Evolutionary conservation across 352 stramenopile genomes (phyloP).

Genomic region (Phytophthora megakarya): DNA sequence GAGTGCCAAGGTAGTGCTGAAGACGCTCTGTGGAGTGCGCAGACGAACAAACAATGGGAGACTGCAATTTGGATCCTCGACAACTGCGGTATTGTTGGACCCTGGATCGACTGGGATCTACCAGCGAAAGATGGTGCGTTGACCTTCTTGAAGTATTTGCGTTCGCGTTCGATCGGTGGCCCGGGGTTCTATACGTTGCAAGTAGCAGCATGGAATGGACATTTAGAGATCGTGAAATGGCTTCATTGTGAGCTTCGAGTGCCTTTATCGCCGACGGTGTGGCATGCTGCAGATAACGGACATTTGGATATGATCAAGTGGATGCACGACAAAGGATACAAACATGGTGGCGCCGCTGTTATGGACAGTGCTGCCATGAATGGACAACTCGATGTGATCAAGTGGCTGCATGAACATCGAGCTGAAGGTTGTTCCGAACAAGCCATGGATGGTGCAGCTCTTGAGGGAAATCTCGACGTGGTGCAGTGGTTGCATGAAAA

Average conservation of each 20-base stretch:
- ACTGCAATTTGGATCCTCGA: conserved; percentile 29
- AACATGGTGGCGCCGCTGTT: conserved; percentile 34
- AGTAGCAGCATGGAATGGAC: conserved; percentile 51
- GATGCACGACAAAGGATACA: conserved; percentile 38
- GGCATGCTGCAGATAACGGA: conserved; percentile 32
- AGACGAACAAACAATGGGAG: conserved; percentile 31
- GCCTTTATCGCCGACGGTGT: conserved; percentile 29
- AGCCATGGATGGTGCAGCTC: conserved; percentile 40
- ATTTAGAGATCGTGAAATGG: conserved; percentile 39
- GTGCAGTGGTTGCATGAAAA: conserved; percentile 46
- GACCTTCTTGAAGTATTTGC: conserved; percentile 52
- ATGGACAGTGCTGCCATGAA: conserved; percentile 56
- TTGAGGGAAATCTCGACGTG: conserved; percentile 36
- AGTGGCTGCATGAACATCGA: conserved; percentile 38
- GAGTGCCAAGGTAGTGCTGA: conserved; percentile 22
- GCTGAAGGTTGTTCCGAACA: conserved; percentile 25
- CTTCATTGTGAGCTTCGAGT: conserved; percentile 37
- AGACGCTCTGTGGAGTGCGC: conserved; percentile 31
- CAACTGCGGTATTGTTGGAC: conserved; percentile 33
- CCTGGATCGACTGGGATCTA: conserved; percentile 47
- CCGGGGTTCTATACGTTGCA: conserved; percentile 61
- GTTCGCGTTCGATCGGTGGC: conserved; percentile 41
- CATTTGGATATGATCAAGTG: conserved; percentile 43
- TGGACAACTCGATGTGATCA: conserved; percentile 51
- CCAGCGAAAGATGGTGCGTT: conserved; percentile 56